Evolutionary conservation across 2,329 filamentous ascomycete species (phyloP).

Genomic region (Hymenoscyphus albidus): DNA sequence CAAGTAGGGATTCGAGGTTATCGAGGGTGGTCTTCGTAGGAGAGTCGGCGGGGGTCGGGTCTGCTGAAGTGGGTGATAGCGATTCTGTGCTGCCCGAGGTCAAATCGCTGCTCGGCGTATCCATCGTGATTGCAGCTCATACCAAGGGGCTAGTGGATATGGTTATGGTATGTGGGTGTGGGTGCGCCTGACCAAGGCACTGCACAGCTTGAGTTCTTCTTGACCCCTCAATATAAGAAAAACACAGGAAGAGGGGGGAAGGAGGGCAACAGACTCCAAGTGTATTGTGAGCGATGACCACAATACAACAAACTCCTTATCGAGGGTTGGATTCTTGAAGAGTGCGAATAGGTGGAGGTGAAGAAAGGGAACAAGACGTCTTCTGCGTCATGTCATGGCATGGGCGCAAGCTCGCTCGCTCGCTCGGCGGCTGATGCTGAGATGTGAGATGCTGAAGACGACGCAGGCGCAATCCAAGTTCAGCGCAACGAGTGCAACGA

Average conservation of each 20-base stretch:
- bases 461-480: too few relatives aligned
- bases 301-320: conserved; percentile 27
- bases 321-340: conserved; percentile 16
- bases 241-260: conserved; percentile 23
- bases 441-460: background rate
- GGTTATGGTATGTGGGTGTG: background rate
- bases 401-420: background rate
- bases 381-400: background rate
- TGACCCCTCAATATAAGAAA: conserved; percentile 22
- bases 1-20: conserved; percentile 13
- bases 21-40: conserved; percentile 17
- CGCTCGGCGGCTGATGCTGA: background rate
- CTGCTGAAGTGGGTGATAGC: conserved; percentile 18
- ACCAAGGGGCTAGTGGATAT: conserved; percentile 7
- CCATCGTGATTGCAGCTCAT: conserved; percentile 29
- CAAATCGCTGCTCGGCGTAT: conserved; percentile 26
- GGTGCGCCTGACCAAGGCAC: conserved; percentile 3
- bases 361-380: conserved; percentile 16
- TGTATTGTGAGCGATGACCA: conserved; percentile 26
- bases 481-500: background rate
- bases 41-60: conserved; percentile 24
- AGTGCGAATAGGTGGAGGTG: conserved; percentile 13
- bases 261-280: conserved; percentile 18
- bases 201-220: conserved; percentile 12
- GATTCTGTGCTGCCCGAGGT: conserved; percentile 31